Evolutionary conservation across 495 filamentous ascomycete species (phyloP), one percentile per base, ranked within the genome.

Genomic region (Penicillium psychrofluorescens): DNA sequence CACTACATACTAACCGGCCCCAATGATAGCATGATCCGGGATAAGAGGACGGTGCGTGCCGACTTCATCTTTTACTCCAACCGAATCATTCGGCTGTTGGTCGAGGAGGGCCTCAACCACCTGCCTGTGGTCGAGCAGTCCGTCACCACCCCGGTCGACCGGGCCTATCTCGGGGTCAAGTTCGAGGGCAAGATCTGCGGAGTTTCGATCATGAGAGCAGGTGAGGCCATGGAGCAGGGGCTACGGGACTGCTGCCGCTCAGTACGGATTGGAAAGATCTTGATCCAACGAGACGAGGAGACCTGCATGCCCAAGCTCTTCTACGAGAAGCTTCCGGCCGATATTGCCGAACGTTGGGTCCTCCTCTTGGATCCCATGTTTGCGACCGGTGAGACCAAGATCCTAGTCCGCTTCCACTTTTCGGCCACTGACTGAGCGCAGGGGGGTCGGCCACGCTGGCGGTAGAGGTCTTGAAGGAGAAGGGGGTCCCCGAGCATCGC

Each of bases 41-140:
- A 97, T 62, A 85, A 83, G 66, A 76, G 84, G 51, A 98, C 94
- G 8, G 74, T 77, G 29, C 85, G 92, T 39, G 92, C 88, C 31
- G 92, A 97, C 66, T 98, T 97, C 65, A 95, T 98, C 55, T 98
- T 98, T 74, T 95, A 96, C 66, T 95, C 91, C 38, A 98, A 98
- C 70, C 81, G 92, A 50, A 97, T 98, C 59, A 97, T 97, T 58
- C 88, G 94, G 15, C 76, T 98, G n/a, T 77, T 98, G 9, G 94
- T 98, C 16, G 92, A 98, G 65, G 92, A 97, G 66, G 92, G 94
- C 10, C 74, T 98, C 30, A 98, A 98, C 64, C 92, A 98, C 65
- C 80, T 97, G 27, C 92, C 92, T 11, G 88, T 94, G 14, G 77
- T 95, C 28, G 83, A 86, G 52, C 86, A 92, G 55, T 80, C 83